These are phyloP conservation scores for Rubroboletus satanas DNA, from an alignment of 768 basidiomycete species.

Conservation along the genomic window DNA sequence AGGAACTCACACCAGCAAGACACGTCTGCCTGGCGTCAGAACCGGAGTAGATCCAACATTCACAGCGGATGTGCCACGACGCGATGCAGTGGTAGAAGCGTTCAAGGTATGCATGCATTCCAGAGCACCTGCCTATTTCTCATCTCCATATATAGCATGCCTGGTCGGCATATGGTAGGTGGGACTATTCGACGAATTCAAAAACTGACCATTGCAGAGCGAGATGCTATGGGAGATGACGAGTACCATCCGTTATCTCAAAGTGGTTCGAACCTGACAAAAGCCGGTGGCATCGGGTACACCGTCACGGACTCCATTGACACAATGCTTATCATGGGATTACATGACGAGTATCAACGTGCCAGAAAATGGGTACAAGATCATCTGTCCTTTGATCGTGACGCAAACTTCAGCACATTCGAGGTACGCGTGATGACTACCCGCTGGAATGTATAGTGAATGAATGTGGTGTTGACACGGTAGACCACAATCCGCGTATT, in stretches of 20 bases:
- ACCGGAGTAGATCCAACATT: constrained; percentile 26
- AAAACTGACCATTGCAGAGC: constrained; percentile 46
- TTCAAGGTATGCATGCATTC: constrained; percentile 57
- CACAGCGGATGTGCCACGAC: constrained; percentile 55
- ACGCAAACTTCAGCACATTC: constrained; percentile 82
- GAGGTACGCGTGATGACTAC: constrained; percentile 53
- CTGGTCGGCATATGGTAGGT: constrained; percentile 77
- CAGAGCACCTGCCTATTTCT: neutral
- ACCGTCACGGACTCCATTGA: constrained; percentile 87
- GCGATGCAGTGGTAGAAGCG: constrained; percentile 70
- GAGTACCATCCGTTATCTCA: constrained; percentile 85
- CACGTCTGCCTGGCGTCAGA: constrained; percentile 19
- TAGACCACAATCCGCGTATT: constrained; percentile 91
- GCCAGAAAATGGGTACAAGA: constrained; percentile 75
- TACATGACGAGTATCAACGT: constrained; percentile 72
- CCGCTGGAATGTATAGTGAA: neutral
- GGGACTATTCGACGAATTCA: constrained; percentile 14
- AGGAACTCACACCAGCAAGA: constrained; percentile 1
- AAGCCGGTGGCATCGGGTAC: constrained; percentile 81
- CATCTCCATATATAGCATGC: constrained; percentile 55
- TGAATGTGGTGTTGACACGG: constrained; percentile 3
- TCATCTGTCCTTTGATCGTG: constrained; percentile 68
- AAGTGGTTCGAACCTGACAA: constrained; percentile 72
- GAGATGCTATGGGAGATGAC: constrained; percentile 87
- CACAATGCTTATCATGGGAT: constrained; percentile 81